Evolutionary conservation across 768 basidiomycete species (phyloP).

Genomic region (Tricholoma terreum): DNA sequence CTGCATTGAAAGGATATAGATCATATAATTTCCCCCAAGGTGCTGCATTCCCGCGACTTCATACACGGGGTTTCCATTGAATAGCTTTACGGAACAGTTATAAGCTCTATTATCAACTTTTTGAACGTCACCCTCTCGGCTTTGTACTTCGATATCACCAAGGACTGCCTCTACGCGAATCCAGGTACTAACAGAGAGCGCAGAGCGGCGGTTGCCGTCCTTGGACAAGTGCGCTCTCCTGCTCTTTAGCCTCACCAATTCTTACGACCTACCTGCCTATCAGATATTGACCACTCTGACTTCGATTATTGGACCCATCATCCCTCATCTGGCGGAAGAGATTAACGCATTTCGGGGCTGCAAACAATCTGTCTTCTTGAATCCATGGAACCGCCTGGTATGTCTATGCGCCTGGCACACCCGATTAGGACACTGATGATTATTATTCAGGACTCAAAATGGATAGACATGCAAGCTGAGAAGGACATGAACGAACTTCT

Average conservation of each 20-base stretch:
- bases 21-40: conserved; percentile 83
- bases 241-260: background rate
- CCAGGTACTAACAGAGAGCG: conserved; percentile 48
- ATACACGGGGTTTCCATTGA: background rate
- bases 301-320: conserved; percentile 74
- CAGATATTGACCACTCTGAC: conserved; percentile 69
- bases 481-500: conserved; percentile 65
- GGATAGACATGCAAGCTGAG: conserved; percentile 58
- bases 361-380: conserved; percentile 63
- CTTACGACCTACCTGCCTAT: background rate
- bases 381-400: conserved; percentile 69
- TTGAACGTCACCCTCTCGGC: conserved; percentile 83
- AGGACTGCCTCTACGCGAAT: conserved; percentile 86
- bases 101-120: conserved; percentile 71
- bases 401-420: conserved; percentile 19
- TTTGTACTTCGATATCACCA: conserved; percentile 88
- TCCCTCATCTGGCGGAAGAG: conserved; percentile 92
- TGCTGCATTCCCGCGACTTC: conserved; percentile 25
- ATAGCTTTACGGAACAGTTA: conserved; percentile 43
- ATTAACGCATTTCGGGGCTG: conserved; percentile 51
- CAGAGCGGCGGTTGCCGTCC: conserved; percentile 62
- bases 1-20: conserved; percentile 65
- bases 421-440: background rate
- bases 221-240: conserved; percentile 56
- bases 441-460: conserved; percentile 47